phyloP scores from a whole-genome alignment of 345 rosid species.

The Populus pruinosa region DNA sequence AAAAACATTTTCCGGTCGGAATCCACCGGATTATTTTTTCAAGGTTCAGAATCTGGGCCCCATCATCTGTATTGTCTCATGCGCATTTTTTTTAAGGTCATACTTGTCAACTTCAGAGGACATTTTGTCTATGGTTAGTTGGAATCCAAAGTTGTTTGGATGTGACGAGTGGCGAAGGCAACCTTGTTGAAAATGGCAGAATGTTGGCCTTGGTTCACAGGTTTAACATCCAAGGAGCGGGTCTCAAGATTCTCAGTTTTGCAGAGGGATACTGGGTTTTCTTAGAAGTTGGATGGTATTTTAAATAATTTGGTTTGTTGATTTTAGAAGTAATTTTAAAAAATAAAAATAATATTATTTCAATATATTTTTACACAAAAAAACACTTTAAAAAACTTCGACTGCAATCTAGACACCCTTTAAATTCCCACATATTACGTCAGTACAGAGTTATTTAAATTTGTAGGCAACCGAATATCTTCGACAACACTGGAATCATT shows the following conservation, averaged over 20 bases:
- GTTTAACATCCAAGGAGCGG: not conserved
- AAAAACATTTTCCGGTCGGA: not conserved
- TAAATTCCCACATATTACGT: not conserved
- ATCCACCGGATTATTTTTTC: not conserved
- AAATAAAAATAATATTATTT: too few relatives aligned
- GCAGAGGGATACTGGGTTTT: not conserved
- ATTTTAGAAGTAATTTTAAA: too few relatives aligned
- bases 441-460: too few relatives aligned
- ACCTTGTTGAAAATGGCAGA: not conserved
- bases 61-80: not conserved
- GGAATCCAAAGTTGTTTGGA: conserved; percentile 28
- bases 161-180: conserved; percentile 8
- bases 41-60: conserved; percentile 7
- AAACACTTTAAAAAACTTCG: too few relatives aligned
- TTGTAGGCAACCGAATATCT: too few relatives aligned
- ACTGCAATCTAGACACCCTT: too few relatives aligned
- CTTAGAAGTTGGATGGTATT: too few relatives aligned
- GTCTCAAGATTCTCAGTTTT: not conserved
- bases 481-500: too few relatives aligned
- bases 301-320: too few relatives aligned
- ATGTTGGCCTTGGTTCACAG: conserved; percentile 9
- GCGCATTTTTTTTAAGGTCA: not conserved
- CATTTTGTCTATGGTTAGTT: conserved; percentile 25
- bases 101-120: conserved; percentile 9
- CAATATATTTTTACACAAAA: too few relatives aligned